These are phyloP conservation scores for Parascedosporium putredinis DNA, from an alignment of 2,329 filamentous ascomycete species.

Conservation along the genomic window DNA sequence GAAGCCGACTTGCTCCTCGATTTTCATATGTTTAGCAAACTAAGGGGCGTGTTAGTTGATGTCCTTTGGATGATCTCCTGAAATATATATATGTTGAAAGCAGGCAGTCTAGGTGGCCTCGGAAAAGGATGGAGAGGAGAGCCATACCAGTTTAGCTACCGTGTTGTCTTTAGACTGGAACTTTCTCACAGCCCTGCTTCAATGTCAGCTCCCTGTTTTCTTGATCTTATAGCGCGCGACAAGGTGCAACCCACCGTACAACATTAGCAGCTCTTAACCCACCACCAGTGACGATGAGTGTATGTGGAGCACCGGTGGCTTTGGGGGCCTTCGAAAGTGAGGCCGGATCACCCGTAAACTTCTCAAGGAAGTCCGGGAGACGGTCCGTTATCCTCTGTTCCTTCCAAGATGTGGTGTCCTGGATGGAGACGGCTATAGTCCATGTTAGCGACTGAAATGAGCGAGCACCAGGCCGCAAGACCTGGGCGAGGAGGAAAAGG, in stretches of 20 bases:
- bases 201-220: background rate
- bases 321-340: conserved; percentile 55
- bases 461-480: too few species aligned
- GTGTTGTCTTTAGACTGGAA: conserved; percentile 69
- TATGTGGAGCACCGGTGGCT: conserved; percentile 68
- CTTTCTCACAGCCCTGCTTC: conserved; percentile 55
- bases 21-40: conserved; percentile 97
- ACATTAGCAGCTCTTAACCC: conserved; percentile 81
- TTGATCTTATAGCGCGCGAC: too few species aligned
- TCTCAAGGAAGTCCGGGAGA: conserved; percentile 57
- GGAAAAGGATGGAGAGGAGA: too few species aligned
- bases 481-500: background rate
- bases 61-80: too few species aligned
- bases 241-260: conserved; percentile 44
- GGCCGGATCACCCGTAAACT: conserved; percentile 45
- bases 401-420: conserved; percentile 68
- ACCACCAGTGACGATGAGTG: conserved; percentile 75
- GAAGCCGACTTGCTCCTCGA: conserved; percentile 73
- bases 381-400: conserved; percentile 43
- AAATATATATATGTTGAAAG: too few species aligned
- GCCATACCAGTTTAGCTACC: conserved; percentile 66
- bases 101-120: too few species aligned
- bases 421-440: conserved; percentile 62
- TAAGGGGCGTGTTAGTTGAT: too few species aligned
- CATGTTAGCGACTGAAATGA: background rate